Evolutionary conservation across 192 early-diverging fungal genomes (phyloP), one percentile per base, ranked within the genome.

Genomic region (Diversispora epigaea): DNA sequence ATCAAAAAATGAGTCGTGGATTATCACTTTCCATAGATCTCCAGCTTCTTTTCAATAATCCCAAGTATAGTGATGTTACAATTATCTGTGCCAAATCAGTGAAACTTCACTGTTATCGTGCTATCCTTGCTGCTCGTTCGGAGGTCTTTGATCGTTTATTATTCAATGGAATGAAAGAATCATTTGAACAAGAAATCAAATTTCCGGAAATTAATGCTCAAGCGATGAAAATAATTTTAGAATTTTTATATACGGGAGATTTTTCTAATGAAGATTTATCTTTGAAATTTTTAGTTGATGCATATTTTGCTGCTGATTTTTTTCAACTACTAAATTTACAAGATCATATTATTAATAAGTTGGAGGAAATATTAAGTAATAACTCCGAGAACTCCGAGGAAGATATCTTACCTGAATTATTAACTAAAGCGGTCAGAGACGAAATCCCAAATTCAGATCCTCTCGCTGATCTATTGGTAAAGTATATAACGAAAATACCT

Each of bases 81-180:
- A 46, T 66, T 10, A 3, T 66, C 14, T 66, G 64, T 46, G 11
- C 21, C 14, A 41, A 66, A 43, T 25, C 39, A 4, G n/a, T 44
- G 4, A 58, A 58, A 58, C 11, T 66, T 45, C 21, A 41, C n/a
- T 40, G 41, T 2, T n/a, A 6, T 46, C 21, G 64, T 39, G 15
- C 64, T 10, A 66, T 66, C 6, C 40, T 66, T 3, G 64, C 64
- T 3, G 64, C 64, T 43, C 44, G 64, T 6, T 66, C 21, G 10
- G 64, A 66, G n/a, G 64, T 66, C 11, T 21, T 66, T 9, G 64
- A 66, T 46, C 32, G 19, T 39, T 43, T 76, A 22, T 52, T 76
- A n/a, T 44, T 44, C 19, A 67, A 62, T 52, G 63, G 44, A 32
- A 67, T 69, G 47, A 54, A 40, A 62, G 74, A 76, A 64, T 19